Evolutionary conservation across 331 rosid genomes (phyloP).

Genomic region (Quercus tomentella): DNA sequence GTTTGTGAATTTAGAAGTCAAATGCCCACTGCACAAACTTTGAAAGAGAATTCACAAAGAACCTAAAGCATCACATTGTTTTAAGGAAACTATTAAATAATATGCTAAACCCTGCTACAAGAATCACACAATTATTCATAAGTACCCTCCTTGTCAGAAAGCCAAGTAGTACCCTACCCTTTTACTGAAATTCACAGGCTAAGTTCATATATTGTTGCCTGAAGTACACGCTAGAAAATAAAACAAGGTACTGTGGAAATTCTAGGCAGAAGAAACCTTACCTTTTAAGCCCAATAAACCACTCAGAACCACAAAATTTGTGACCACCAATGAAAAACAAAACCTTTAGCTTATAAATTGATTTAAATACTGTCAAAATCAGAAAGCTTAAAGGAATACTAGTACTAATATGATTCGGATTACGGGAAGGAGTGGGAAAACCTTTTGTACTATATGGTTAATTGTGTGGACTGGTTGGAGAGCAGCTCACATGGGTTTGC

Average conservation of each 20-base stretch:
- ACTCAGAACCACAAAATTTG: constrained; percentile 2
- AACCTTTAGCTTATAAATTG: constrained; percentile 7
- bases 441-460: constrained; percentile 10
- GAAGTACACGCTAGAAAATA: constrained; percentile 17
- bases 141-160: constrained; percentile 14
- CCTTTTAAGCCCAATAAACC: constrained; percentile 30
- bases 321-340: constrained; percentile 13
- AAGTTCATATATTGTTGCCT: constrained; percentile 5
- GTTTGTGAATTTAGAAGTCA: not conserved
- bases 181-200: constrained; percentile 24
- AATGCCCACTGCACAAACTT: not conserved
- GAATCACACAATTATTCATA: not conserved
- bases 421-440: constrained; percentile 2
- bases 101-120: not conserved
- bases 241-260: not conserved
- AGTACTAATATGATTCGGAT: not conserved
- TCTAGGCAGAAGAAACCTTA: constrained; percentile 7
- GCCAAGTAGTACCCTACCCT: not conserved
- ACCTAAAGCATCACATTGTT: not conserved
- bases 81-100: not conserved
- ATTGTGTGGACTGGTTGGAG: constrained; percentile 31
- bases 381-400: not conserved
- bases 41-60: not conserved
- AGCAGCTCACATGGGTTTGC: constrained; percentile 50
- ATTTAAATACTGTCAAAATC: not conserved